A percentile compares a stretch with the other conserved stretches of the same genome.
These are phyloP conservation scores for Penicillium sumatraense DNA, from an alignment of 2,329 filamentous ascomycete genomes.

Conservation along the genomic window DNA sequence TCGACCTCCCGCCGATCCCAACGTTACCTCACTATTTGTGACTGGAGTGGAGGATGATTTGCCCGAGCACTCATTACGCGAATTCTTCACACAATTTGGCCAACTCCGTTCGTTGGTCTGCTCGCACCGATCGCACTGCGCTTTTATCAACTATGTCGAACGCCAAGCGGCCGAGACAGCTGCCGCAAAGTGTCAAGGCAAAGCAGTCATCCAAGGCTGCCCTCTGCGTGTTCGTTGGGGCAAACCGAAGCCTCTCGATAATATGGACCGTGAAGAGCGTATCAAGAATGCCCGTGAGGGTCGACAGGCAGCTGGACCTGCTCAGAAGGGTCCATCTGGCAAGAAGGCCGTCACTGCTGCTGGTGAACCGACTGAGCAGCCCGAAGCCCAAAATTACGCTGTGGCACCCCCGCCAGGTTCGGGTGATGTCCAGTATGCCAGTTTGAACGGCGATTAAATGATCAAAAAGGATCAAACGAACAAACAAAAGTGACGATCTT, in stretches of 20 bases:
- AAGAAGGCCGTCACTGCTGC: constrained; percentile 41
- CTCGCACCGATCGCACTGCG: constrained; percentile 95
- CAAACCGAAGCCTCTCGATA: constrained; percentile 87
- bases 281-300: constrained; percentile 81
- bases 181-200: constrained; percentile 81
- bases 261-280: constrained; percentile 84
- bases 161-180: constrained; percentile 85
- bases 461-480: neutral
- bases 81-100: constrained; percentile 87
- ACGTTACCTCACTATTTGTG: constrained; percentile 90
- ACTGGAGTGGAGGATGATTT: constrained; percentile 96
- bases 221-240: constrained; percentile 92
- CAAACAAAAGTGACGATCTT: neutral
- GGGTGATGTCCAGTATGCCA: constrained; percentile 80
- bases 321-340: constrained; percentile 44
- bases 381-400: constrained; percentile 43
- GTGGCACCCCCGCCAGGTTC: constrained; percentile 80
- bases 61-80: constrained; percentile 86
- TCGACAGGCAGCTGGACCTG: constrained; percentile 59
- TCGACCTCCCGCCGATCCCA: constrained; percentile 78
- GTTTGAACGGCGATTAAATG: constrained; percentile 76
- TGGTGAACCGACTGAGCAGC: constrained; percentile 46
- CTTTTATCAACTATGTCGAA: constrained; percentile 92
- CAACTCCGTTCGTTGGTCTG: constrained; percentile 92
- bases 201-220: constrained; percentile 87